These are phyloP conservation scores for Fusarium redolens DNA, from an alignment of 2,329 filamentous ascomycete genomes.

Conservation along the genomic window DNA sequence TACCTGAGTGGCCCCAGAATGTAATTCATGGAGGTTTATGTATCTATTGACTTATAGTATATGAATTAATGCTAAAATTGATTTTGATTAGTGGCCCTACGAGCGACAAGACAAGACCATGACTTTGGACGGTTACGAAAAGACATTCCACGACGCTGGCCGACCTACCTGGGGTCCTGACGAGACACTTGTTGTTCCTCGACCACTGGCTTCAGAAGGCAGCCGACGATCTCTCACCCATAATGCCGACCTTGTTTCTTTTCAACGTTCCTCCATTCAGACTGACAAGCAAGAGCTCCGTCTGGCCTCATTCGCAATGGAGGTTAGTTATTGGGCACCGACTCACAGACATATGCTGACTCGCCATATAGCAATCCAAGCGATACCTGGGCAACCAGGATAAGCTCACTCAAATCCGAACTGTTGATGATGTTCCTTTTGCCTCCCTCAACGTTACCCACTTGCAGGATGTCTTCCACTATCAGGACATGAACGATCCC, in stretches of 20 bases:
- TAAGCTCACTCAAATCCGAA: conserved; percentile 63
- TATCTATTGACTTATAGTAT: conserved; percentile 49
- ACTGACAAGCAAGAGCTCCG: conserved; percentile 73
- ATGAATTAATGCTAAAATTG: conserved; percentile 59
- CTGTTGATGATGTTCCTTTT: conserved; percentile 69
- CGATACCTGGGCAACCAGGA: conserved; percentile 67
- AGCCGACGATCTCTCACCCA: conserved; percentile 44
- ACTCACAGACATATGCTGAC: conserved; percentile 18
- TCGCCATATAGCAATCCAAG: conserved; percentile 61
- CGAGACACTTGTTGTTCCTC: conserved; percentile 75
- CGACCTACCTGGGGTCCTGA: conserved; percentile 84
- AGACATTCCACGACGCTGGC: conserved; percentile 76
- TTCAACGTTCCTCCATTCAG: conserved; percentile 62
- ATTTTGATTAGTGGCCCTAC: conserved; percentile 81
- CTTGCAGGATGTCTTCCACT: conserved; percentile 55
- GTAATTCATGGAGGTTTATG: conserved; percentile 45
- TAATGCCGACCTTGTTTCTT: conserved; percentile 47
- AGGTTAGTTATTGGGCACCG: conserved; percentile 51
- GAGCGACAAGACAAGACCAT: conserved; percentile 79
- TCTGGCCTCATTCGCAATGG: conserved; percentile 71
- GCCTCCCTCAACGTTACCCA: conserved; percentile 58
- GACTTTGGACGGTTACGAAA: conserved; percentile 72
- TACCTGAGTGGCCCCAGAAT: conserved; percentile 48
- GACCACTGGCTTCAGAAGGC: conserved; percentile 54
- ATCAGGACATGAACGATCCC: conserved; percentile 55